phyloP scores from a whole-genome alignment of 202 grass and related monocot species.

The Saccharum hybrid region DNA sequence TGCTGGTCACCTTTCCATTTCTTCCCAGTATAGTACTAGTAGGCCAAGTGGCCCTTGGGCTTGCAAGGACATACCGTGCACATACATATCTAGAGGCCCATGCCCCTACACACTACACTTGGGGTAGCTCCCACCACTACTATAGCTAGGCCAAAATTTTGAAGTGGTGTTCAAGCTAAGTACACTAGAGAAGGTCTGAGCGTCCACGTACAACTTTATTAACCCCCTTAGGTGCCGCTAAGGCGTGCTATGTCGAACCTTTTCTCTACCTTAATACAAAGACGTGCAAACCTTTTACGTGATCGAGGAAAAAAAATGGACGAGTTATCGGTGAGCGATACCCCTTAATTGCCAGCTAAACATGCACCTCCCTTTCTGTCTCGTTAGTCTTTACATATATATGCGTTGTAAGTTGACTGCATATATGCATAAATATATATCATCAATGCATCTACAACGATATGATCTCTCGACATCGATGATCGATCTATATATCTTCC shows the following conservation, averaged over 20 bases:
- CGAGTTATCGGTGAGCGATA: too few species aligned
- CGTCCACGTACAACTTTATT: too few species aligned
- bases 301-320: too few species aligned
- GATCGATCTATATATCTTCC: neutral
- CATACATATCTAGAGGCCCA: constrained; percentile 41
- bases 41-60: neutral
- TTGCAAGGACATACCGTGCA: constrained; percentile 5
- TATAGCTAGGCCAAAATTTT: neutral
- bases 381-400: neutral
- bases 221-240: too few species aligned
- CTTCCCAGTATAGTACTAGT: neutral
- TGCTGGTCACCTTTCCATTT: constrained; percentile 32
- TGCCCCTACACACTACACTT: constrained; percentile 10
- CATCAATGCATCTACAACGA: neutral
- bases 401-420: neutral
- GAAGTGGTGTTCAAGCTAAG: constrained; percentile 1
- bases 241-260: too few species aligned
- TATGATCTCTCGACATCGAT: neutral
- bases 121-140: neutral
- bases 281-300: too few species aligned
- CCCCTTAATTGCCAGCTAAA: neutral
- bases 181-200: too few species aligned
- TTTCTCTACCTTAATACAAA: too few species aligned
- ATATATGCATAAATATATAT: neutral
- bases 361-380: neutral